Percentiles rank a stretch among this genome's conserved stretches.
Conservation (phyloP, 805 yeast species). For the Maudiozyma pseudohumilis region DNA sequence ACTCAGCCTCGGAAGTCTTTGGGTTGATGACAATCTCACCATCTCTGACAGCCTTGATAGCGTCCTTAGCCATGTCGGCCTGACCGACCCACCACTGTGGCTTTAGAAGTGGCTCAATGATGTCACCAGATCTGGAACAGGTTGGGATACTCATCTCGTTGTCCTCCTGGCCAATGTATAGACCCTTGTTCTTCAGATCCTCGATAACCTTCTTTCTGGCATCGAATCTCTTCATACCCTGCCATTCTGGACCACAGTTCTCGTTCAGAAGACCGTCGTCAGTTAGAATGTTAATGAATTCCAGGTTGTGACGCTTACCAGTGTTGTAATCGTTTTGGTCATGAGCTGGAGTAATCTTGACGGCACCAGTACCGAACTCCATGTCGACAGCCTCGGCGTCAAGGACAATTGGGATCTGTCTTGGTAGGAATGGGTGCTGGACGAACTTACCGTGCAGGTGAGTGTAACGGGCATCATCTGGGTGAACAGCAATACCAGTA, state of each 20-base stretch:
- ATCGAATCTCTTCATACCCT: conserved; percentile 86
- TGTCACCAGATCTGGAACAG: conserved; percentile 94
- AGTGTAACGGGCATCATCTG: conserved; percentile 82
- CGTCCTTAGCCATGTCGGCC: conserved; percentile 77
- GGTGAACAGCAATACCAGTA: conserved; percentile 96
- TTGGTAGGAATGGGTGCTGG: conserved; percentile 80
- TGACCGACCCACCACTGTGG: conserved; percentile 99
- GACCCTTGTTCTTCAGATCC: conserved; percentile 60
- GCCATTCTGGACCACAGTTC: conserved; percentile 80
- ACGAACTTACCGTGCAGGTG: conserved; percentile 93
- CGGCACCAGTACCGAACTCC: conserved; percentile 99
- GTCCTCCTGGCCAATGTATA: conserved; percentile 76
- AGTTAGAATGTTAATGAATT: conserved; percentile 79
- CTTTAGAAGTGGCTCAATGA: conserved; percentile 91
- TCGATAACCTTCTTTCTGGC: conserved; percentile 83
- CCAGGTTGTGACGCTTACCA: conserved; percentile 88
- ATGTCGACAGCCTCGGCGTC: conserved; percentile 94
- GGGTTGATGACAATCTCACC: conserved; percentile 81
- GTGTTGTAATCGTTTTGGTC: conserved; percentile 94
- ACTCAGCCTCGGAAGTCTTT: conserved; percentile 83
- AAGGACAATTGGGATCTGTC: conserved; percentile 76
- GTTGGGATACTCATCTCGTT: conserved; percentile 93
- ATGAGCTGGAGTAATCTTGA: conserved; percentile 97
- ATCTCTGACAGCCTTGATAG: conserved; percentile 71
- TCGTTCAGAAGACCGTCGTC: conserved; percentile 89